Evolutionary conservation across 1,284 basidiomycete species (phyloP), one percentile per base, ranked within the genome.

Genomic region (Apiotrichum domesticum): DNA sequence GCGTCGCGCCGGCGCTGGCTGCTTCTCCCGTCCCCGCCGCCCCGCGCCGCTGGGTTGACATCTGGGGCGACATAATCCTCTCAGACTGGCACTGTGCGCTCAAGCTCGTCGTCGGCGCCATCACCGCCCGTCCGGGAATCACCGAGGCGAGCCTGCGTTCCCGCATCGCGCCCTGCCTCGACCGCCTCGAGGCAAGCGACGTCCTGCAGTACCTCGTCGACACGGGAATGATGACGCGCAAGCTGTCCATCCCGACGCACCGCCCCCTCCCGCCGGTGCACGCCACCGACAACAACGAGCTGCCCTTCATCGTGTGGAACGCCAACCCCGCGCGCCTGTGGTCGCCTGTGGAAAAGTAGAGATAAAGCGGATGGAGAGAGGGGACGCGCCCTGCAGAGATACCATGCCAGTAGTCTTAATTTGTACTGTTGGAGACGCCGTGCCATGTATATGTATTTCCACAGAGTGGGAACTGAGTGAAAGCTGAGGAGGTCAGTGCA

Each of bases 161-260:
- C 81, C 80, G 84, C 57, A 76, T 91, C 52, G 78, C 81, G 55
- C 74, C 79, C 10, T 81, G 85, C 34, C 87, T 90, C 61, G 88
- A 92, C 69, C 80, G 86, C 56, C 83, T 86, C 63, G 89, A 92
- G 71, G 74, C 87, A 39, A 77, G 80, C 53, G 88, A 90, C 21
- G 63, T 88, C 29, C 68, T 90, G 51, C 75, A 78, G 39, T 80
- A 81, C 58, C 75, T 92, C 29, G 32, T 68, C n/a, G 56, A 62
- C 39, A 47, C 41, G 15, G 62, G 64, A 6, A 44, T 55, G 7
- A 44, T 62, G 29, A 35, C 39, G 9, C 53, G 67, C 15, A 21
- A 49, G 15, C 58, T 60, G 56, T 21, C 15, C 33, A 39, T 39
- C 11, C 42, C 15, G 9, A 49, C 34, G 6, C 37, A 14, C n/a